Base-by-base conservation (phyloP, 352 stramenopile species). In the Saprolegnia parasitica region DNA sequence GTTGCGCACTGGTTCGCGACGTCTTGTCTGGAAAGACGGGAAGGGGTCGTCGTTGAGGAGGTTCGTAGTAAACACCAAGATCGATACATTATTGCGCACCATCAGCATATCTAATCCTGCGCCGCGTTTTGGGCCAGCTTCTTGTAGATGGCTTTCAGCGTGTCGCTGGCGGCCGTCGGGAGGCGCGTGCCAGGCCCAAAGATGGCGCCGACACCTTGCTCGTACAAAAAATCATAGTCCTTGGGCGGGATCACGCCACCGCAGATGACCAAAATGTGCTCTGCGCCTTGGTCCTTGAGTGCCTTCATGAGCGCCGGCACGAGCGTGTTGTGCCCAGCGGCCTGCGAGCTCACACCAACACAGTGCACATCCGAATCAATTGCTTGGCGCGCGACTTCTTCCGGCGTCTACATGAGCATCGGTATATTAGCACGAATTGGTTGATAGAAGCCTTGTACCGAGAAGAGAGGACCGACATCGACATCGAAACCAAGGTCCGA, bases 401-500 rank as follows among this genome's bases (percentile, higher is more conserved):
- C 80, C 8, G 78, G 78, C 6, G 80, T 86, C 77, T 86, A 56
- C n/a, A n/a, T n/a, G n/a, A n/a, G 40, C 3, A 71, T 56, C 29
- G 0, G 56, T 10, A 55, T 13, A 32, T 32, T n/a, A 56, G 40
- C 18, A 18, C 50, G 18, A 47, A 61, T 42, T 46, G 2, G 13
- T 71, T 61, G 61, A 50, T 37, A 35, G 4, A 47, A n/a, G 47
- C 50, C 29, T 75, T 76, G 49, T 76, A 86, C 77, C 76, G 95
- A 93, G 75, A 99, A 99, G 23, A 99, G 76, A 52, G 96, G 93
- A 15, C 95, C 96, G 55, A 99, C 90, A 72, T 99, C 96, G 21
- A 99, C 96, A 82, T 99, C 96, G 74, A 98, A 99, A 23, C 96
- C 96, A 68, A 99, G 78, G 76, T 99, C 96, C 21, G 89, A 95